Base-by-base conservation (phyloP, 2,329 filamentous ascomycete genomes). In the Colletotrichum sp. region DNA sequence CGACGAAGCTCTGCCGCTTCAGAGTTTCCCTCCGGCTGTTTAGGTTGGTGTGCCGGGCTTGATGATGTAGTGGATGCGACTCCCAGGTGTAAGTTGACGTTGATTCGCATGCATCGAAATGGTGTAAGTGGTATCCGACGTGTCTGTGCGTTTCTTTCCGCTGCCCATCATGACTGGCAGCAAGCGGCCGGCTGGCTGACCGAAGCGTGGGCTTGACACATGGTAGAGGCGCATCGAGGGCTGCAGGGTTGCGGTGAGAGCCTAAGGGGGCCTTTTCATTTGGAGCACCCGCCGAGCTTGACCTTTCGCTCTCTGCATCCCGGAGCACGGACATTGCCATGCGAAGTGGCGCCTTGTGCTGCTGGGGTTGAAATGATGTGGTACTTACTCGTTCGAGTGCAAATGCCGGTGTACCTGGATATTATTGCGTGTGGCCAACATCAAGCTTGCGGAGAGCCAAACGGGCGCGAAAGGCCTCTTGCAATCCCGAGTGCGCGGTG, bases 61-160 rank as follows among this genome's bases (percentile, higher is more conserved):
- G 26, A 64, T 68, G 59, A 68, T 65, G 64, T 64, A 69, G 39
- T 34, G 26, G 34, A 60, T 75, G 70, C 26, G 21, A 48, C 64
- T 60, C 13, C 48, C 14, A 59, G 68, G 59, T 69, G 64, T 68
- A 48, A 68, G 59, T 73, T 48, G 59, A 73, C 64, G 64, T 68
- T 48, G 64, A 52, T 21, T 64, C 26, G 57, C 60, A 67, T 75
- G 64, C 43, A 55, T 39, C 64, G 57, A 36, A 28, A 18, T 43
- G 57, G 28, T 32, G 26, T 34, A 48, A 55, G 69, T 72, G 39
- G 57, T 39, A 67, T 48, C 39, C 21, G 34, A 14, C 36, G 43
- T 59, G 70, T 75, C 73, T 73, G 73, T 75, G 73, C 73, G 70
- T 68, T 60, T 52, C 43, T 52, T 28, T 28, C n/a, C 24, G 48